Base-by-base conservation (phyloP, 768 basidiomycete genomes). In the Serendipita indica region DNA sequence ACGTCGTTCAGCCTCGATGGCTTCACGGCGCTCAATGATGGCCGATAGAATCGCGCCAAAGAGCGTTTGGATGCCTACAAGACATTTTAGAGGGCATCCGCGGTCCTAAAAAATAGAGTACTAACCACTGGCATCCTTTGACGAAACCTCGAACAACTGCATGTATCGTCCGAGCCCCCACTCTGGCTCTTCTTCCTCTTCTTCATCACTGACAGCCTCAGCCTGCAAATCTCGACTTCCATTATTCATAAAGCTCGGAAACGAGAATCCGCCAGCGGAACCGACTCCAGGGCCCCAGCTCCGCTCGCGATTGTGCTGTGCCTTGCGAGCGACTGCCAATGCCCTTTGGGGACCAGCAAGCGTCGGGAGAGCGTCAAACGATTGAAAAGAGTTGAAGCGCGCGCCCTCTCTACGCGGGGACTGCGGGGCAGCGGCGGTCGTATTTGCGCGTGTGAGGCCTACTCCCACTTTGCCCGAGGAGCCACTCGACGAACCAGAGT, bases 111-210 rank as follows among this genome's bases (percentile, higher is more conserved):
- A 61, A 66, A 39, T 1, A 32, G 49, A 20, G 6, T 4, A 72
- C 80, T 62, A 62, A 91, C 90, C 91, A 32, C 72, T 66, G 66
- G 88, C 85, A 65, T 92, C 89, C 70, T 92, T 92, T 57, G 92
- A 86, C 41, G 89, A 92, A 18, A 94, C 89, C 67, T 94, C 89
- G 63, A 87, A 89, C 16, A 93, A 76, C 66, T 86, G 85, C 82
- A 92, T 89, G 62, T 82, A 85, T 67, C 84, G 85, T 67, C 77
- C 81, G 35, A 86, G 74, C 3, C 86, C 85, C 84, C 86, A 88
- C 66, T 85, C 84, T 37, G 72, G 72, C 60, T 79, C 79, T 33
- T 79, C 75, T 34, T 60, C 61, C 18, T 86, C 82, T 39, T 79
- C 79, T 20, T 37, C 60, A 52, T 22, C 68, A 82, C 84, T 45